Base-by-base conservation (phyloP, 2,329 filamentous ascomycete species). In the Fusarium drepaniforme region DNA sequence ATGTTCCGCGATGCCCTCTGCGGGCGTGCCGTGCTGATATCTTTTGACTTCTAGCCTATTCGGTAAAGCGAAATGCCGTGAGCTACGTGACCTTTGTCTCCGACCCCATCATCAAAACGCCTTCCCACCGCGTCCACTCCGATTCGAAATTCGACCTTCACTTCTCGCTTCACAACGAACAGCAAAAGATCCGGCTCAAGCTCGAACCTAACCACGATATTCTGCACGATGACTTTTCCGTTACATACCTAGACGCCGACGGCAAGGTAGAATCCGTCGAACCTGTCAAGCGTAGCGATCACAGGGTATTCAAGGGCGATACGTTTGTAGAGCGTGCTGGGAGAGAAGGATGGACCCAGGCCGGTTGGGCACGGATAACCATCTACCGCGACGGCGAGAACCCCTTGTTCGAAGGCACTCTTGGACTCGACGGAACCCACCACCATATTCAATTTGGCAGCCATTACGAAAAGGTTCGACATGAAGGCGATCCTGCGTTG, bases 151-250 rank as follows among this genome's bases (percentile, higher is more conserved):
- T 99, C 83, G 94, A 98, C 79, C 86, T 99, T 72, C 92, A 90
- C 35, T 98, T 99, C 82, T 87, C 90, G 67, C 85, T 98, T 40
- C 91, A 93, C 79, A 86, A 90, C 70, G 88, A 89, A 64, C 85
- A 89, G 70, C 89, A 95, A 74, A 90, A 91, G 76, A 87, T 98
- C 79, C 94, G 95, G 75, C 89, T 99, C 63, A 89, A 90, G 66
- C 89, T 99, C 59, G 92, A 97, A 81, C 97, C 97, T 5, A 98
- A 98, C 82, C 91, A 97, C 85, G 94, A 98, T 83, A 92, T 98
- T 68, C 87, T 99, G 56, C 90, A 93, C 65, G 89, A 95, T 18
- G 92, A 93, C 77, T 93, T 96, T 11, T 90, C 89, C 61, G 87
- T 99, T 58, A 90, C 92, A 44, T 93, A 95, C 80, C 83, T 98